Evolutionary conservation across 2,329 filamentous ascomycete species (phyloP).

Genomic region (Colletotrichum sojae): DNA sequence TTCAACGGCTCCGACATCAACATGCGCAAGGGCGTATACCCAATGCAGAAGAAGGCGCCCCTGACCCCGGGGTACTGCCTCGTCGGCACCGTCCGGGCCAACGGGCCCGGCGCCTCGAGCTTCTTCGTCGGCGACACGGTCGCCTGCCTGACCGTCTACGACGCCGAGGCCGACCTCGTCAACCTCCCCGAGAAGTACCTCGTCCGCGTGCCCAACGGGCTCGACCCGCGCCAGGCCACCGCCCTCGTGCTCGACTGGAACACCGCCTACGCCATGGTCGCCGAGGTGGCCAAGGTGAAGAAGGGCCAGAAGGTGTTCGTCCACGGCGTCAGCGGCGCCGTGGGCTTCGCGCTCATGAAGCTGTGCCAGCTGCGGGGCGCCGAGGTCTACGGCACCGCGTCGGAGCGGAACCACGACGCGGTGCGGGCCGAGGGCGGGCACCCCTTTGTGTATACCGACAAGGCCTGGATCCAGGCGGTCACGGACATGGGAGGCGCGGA

Average conservation of each 20-base stretch:
- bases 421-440: constrained; percentile 55
- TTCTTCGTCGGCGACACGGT: constrained; percentile 53
- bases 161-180: constrained; percentile 59
- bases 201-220: constrained; percentile 55
- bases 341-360: constrained; percentile 59
- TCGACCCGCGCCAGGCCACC: constrained; percentile 58
- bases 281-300: constrained; percentile 54
- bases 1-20: constrained; percentile 64
- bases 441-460: constrained; percentile 63
- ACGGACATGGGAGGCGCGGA: constrained; percentile 61
- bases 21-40: constrained; percentile 65
- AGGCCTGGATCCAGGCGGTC: constrained; percentile 63
- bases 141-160: constrained; percentile 55
- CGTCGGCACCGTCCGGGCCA: constrained; percentile 57
- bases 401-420: constrained; percentile 58
- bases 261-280: constrained; percentile 56
- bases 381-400: constrained; percentile 64
- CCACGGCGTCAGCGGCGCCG: constrained; percentile 65
- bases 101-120: constrained; percentile 52
- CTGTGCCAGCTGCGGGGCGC: constrained; percentile 60
- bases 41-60: constrained; percentile 59
- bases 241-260: constrained; percentile 62
- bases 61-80: constrained; percentile 65
- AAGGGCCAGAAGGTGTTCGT: constrained; percentile 63
- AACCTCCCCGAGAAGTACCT: constrained; percentile 64